Percentiles rank a stretch among this genome's conserved stretches.
Evolutionary conservation across 108 stramenopile species (phyloP).

Genomic region (Asterionellopsis glacialis): DNA sequence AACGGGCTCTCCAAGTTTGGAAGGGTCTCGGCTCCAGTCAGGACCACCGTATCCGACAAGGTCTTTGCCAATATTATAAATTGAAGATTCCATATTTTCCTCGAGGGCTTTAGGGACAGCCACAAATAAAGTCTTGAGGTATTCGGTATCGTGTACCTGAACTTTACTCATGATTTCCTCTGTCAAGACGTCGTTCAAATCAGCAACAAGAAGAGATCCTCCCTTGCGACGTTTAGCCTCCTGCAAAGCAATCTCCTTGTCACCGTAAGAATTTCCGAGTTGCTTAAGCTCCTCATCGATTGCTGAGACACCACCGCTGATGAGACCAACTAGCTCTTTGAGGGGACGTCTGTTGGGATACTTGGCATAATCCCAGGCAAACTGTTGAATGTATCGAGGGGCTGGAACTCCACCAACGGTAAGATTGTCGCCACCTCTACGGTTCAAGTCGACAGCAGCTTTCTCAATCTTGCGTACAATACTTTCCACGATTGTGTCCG

Average conservation of each 20-base stretch:
- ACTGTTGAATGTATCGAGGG: constrained; percentile 82
- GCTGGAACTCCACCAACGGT: constrained; percentile 84
- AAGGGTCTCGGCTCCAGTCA: constrained; percentile 73
- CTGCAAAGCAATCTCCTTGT: constrained; percentile 67
- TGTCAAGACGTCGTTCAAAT: constrained; percentile 83
- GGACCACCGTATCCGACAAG: constrained; percentile 89
- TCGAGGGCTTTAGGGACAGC: constrained; percentile 67
- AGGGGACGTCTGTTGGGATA: constrained; percentile 87
- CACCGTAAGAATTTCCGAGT: constrained; percentile 72
- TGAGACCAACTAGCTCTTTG: constrained; percentile 78
- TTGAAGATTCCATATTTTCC: constrained; percentile 57
- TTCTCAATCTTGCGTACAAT: constrained; percentile 90
- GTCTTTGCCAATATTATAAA: constrained; percentile 64
- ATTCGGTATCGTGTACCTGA: constrained; percentile 80
- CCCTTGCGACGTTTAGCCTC: constrained; percentile 75
- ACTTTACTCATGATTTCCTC: constrained; percentile 66
- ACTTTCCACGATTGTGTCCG: constrained; percentile 73
- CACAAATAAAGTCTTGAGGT: constrained; percentile 87
- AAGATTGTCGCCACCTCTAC: constrained; percentile 53
- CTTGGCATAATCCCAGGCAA: constrained; percentile 93
- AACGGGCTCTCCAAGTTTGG: constrained; percentile 60
- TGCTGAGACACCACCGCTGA: constrained; percentile 70
- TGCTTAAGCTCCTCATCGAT: constrained; percentile 92
- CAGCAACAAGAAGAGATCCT: constrained; percentile 74
- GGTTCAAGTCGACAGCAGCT: constrained; percentile 68